phyloP scores from a whole-genome alignment of 2,329 filamentous ascomycete species.

The Pestalotiopsis sp. region DNA sequence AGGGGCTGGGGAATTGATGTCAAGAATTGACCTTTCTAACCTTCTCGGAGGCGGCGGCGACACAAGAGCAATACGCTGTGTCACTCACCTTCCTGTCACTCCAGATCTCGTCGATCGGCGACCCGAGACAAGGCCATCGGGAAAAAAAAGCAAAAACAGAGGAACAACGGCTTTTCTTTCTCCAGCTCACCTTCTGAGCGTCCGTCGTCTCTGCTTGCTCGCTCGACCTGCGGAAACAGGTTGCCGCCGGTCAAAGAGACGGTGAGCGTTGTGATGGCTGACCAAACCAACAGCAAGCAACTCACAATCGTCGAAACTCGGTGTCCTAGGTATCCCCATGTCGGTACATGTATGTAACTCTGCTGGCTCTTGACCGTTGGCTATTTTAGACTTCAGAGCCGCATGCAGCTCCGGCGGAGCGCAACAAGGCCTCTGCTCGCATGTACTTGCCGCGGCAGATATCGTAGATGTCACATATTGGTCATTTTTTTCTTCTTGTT shows the following conservation, averaged over 20 bases:
- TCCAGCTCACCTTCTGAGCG: too few species aligned
- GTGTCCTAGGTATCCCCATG: too few species aligned
- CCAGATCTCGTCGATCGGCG: not conserved
- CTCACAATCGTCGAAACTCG: too few species aligned
- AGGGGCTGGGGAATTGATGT: not conserved
- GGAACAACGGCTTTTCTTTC: too few species aligned
- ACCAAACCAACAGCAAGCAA: too few species aligned
- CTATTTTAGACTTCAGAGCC: slow-evolving; percentile 6
- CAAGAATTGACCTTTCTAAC: not conserved
- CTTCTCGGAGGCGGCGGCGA: not conserved
- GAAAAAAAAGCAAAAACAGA: not conserved
- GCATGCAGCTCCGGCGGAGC: not conserved
- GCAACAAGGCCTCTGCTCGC: not conserved
- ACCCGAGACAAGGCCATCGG: not conserved
- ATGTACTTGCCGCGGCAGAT: not conserved
- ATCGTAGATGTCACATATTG: not conserved
- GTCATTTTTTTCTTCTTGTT: too few species aligned
- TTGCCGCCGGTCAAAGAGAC: too few species aligned
- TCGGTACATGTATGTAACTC: not conserved
- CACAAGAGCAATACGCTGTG: not conserved
- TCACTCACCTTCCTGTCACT: not conserved
- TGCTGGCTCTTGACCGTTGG: not conserved
- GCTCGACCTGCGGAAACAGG: too few species aligned
- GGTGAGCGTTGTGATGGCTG: too few species aligned
- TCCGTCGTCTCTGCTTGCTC: too few species aligned